These are phyloP conservation scores for Wickerhamiella sorbophila DNA, from an alignment of 805 yeast genomes.

Conservation along the genomic window DNA sequence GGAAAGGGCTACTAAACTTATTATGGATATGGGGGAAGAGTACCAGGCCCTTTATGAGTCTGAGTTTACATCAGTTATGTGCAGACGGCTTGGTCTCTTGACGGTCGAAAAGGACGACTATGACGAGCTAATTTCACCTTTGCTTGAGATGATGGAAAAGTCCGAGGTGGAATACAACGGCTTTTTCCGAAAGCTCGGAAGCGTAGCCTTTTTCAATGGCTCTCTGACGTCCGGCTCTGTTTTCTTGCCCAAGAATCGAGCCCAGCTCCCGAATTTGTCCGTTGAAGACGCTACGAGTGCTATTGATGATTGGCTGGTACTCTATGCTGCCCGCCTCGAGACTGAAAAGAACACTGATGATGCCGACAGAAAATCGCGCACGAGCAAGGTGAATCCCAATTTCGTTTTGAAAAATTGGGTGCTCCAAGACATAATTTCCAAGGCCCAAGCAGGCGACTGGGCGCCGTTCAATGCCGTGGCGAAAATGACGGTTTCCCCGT, in stretches of 20 bases:
- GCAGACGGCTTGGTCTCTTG: conserved; percentile 54
- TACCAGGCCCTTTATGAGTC: conserved; percentile 49
- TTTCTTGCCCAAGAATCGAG: conserved; percentile 25
- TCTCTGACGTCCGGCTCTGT: conserved; percentile 19
- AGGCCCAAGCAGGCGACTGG: conserved; percentile 39
- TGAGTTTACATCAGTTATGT: conserved; percentile 42
- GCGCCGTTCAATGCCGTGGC: conserved; percentile 43
- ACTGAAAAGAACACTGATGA: conserved; percentile 29
- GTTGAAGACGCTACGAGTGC: conserved; percentile 29
- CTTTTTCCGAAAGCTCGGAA: conserved; percentile 56
- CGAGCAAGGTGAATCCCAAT: conserved; percentile 49
- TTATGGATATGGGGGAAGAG: conserved; percentile 48
- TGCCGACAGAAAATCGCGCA: conserved; percentile 28
- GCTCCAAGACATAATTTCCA: conserved; percentile 62
- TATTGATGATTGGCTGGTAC: conserved; percentile 39
- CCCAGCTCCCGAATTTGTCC: conserved; percentile 21
- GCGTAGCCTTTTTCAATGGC: conserved; percentile 29
- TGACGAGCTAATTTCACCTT: conserved; percentile 35
- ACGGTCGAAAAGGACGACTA: conserved; percentile 27
- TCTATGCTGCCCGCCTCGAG: conserved; percentile 33
- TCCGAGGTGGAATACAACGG: conserved; percentile 66
- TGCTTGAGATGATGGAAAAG: conserved; percentile 45
- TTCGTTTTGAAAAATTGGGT: conserved; percentile 81
- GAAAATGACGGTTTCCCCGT: conserved; percentile 65
- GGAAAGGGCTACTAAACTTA: conserved; percentile 47